Conservation (phyloP, 805 yeast species). For the Saccharomycopsis amapae region DNA sequence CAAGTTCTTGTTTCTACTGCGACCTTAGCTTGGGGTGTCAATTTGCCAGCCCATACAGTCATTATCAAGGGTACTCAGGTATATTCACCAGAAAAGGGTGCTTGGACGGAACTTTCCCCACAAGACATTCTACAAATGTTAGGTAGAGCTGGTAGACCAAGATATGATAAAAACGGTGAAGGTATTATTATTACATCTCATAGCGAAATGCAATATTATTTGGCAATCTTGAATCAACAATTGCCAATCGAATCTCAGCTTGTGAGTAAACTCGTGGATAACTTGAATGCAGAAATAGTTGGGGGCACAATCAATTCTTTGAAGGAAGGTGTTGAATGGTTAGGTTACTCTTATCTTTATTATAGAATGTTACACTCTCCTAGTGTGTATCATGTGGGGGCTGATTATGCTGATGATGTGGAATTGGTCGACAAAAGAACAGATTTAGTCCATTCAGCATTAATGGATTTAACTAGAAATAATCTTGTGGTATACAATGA, state of each 20-base stretch:
- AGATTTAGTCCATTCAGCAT: conserved; percentile 73
- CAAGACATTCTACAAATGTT: conserved; percentile 95
- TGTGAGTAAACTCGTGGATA: conserved; percentile 62
- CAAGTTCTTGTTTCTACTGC: conserved; percentile 85
- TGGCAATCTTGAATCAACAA: conserved; percentile 87
- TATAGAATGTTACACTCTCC: conserved; percentile 76
- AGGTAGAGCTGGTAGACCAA: conserved; percentile 97
- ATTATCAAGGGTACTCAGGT: conserved; percentile 90
- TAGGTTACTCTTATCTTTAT: conserved; percentile 69
- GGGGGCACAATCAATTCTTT: conserved; percentile 55
- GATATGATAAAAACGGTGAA: conserved; percentile 87
- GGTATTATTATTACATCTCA: conserved; percentile 90
- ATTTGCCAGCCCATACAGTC: conserved; percentile 91
- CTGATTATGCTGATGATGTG: conserved; percentile 49
- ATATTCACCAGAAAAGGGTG: conserved; percentile 83
- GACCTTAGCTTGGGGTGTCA: conserved; percentile 96
- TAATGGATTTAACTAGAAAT: conserved; percentile 47
- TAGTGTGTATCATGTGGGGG: conserved; percentile 64
- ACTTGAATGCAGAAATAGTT: conserved; percentile 80
- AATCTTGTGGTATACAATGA: conserved; percentile 56
- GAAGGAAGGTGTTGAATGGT: conserved; percentile 73
- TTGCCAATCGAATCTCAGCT: conserved; percentile 89
- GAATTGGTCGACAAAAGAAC: conserved; percentile 45
- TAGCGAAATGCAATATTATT: conserved; percentile 76
- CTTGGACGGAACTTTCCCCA: conserved; percentile 87